Evolutionary conservation across 2,329 filamentous ascomycete genomes (phyloP).

Genomic region (Thermoascus crustaceus): DNA sequence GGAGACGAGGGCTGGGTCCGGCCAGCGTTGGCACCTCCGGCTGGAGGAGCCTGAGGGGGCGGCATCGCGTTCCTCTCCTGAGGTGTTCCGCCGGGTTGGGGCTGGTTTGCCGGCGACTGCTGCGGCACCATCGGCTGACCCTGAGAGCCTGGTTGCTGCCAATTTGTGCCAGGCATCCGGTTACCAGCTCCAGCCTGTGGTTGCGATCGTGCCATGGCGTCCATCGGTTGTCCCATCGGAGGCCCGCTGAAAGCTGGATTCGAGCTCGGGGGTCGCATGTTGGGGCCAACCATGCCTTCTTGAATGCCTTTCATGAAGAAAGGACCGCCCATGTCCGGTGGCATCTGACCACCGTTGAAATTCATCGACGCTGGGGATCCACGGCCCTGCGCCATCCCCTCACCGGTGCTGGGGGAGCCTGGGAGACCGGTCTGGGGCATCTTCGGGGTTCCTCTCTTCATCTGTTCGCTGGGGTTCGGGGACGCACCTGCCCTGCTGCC

Average conservation of each 20-base stretch:
- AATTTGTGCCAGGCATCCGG: slow-evolving; percentile 34
- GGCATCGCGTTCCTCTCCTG: slow-evolving; percentile 49
- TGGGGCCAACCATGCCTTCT: slow-evolving; percentile 34
- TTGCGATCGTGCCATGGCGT: slow-evolving; percentile 22
- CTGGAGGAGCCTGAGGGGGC: slow-evolving; percentile 39
- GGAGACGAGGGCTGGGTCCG: slow-evolving; percentile 38
- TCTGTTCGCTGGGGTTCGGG: slow-evolving; percentile 54
- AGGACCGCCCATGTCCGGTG: slow-evolving; percentile 35
- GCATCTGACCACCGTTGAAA: slow-evolving; percentile 46
- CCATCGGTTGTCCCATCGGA: slow-evolving; percentile 38
- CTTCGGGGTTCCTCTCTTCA: slow-evolving; percentile 56
- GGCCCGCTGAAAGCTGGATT: slow-evolving; percentile 40
- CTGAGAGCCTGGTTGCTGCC: slow-evolving; percentile 30
- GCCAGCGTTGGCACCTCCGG: slow-evolving; percentile 30
- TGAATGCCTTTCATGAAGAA: slow-evolving; percentile 40
- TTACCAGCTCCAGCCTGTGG: slow-evolving; percentile 25
- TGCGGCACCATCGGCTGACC: slow-evolving; percentile 42
- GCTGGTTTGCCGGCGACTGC: slow-evolving; percentile 35
- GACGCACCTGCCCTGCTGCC: slow-evolving; percentile 51
- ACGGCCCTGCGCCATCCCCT: slow-evolving; percentile 47
- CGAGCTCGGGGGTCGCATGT: slow-evolving; percentile 53
- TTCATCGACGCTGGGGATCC: slow-evolving; percentile 53
- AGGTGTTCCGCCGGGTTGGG: slow-evolving; percentile 46
- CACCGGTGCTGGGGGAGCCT: slow-evolving; percentile 50
- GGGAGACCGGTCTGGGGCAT: slow-evolving; percentile 50